A percentile compares a stretch with the other conserved stretches of the same genome.
Conservation (phyloP, 495 filamentous ascomycete species). For the Aspergillus panamensis region DNA sequence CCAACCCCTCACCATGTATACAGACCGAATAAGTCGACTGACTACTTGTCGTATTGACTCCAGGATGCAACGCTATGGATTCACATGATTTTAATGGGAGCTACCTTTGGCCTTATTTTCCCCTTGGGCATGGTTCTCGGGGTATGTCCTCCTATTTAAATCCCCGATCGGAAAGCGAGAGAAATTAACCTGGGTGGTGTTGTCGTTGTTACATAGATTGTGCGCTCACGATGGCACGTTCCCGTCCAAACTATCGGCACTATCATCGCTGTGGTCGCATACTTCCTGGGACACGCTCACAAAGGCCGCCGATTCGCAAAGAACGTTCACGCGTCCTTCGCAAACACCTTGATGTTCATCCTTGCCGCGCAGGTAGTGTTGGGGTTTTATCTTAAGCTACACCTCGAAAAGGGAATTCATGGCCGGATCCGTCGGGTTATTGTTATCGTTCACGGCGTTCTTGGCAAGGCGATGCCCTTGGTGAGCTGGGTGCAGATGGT, state of each 20-base stretch:
- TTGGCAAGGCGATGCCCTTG: conserved; percentile 85
- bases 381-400: conserved; percentile 84
- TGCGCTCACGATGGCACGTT: conserved; percentile 91
- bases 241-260: conserved; percentile 77
- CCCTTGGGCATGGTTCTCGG: conserved; percentile 95
- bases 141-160: conserved; percentile 46
- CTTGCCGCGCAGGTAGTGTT: conserved; percentile 72
- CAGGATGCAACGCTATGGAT: conserved; percentile 86
- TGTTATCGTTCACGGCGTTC: conserved; percentile 69
- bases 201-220: conserved; percentile 54
- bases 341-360: conserved; percentile 72
- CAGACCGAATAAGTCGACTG: neutral
- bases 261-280: conserved; percentile 73
- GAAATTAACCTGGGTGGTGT: conserved; percentile 3
- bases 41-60: neutral
- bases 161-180: neutral
- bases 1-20: neutral
- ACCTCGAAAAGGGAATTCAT: conserved; percentile 79
- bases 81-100: conserved; percentile 85
- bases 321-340: conserved; percentile 82
- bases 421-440: conserved; percentile 69
- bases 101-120: conserved; percentile 87
- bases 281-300: conserved; percentile 87
- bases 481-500: conserved; percentile 93
- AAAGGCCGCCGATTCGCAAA: conserved; percentile 80